phyloP scores from a whole-genome alignment of 2,329 filamentous ascomycete species.

The Aspergillus pseudoviridinutans region DNA sequence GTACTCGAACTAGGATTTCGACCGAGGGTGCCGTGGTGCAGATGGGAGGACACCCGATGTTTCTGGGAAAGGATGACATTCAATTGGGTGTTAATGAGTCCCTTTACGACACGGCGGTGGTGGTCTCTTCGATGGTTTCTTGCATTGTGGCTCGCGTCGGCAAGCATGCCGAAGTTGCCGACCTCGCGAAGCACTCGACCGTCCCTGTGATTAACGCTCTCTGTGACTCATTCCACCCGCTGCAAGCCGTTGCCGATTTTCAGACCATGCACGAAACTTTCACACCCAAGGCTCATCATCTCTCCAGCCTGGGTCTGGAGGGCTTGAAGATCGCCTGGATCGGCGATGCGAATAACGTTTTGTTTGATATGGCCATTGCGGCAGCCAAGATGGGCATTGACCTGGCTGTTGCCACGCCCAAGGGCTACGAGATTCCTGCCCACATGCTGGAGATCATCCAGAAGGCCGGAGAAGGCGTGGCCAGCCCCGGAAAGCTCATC shows the following conservation, averaged over 20 bases:
- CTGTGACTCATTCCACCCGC: constrained; percentile 85
- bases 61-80: constrained; percentile 91
- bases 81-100: constrained; percentile 94
- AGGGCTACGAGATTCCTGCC: constrained; percentile 75
- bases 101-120: constrained; percentile 83
- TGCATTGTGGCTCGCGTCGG: constrained; percentile 78
- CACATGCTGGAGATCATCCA: constrained; percentile 70
- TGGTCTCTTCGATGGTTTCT: constrained; percentile 91
- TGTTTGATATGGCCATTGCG: constrained; percentile 87
- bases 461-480: constrained; percentile 55
- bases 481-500: constrained; percentile 60
- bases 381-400: constrained; percentile 84
- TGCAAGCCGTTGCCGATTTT: constrained; percentile 93
- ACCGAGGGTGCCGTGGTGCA: constrained; percentile 87
- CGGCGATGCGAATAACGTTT: constrained; percentile 93
- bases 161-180: constrained; percentile 69
- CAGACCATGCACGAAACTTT: constrained; percentile 83
- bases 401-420: constrained; percentile 80
- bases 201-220: constrained; percentile 85
- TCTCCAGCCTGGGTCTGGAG: constrained; percentile 62
- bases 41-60: constrained; percentile 93
- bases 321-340: constrained; percentile 94
- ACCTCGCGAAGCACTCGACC: constrained; percentile 66
- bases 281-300: constrained; percentile 42
- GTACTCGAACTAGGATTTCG: constrained; percentile 86